A percentile compares a stretch with the other conserved stretches of the same genome.
Evolutionary conservation across 305 asterid species (phyloP).

Genomic region (Plantago lanceolata): DNA sequence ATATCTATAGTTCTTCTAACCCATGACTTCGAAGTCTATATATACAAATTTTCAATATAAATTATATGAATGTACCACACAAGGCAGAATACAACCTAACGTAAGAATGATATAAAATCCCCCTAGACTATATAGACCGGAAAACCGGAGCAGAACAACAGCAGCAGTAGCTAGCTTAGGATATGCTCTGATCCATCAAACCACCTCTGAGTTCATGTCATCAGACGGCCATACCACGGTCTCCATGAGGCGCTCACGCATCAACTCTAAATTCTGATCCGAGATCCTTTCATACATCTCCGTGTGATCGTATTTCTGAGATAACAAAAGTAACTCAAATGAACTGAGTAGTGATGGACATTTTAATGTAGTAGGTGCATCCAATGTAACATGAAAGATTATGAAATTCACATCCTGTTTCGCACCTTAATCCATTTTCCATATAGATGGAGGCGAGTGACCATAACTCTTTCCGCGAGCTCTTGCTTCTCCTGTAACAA

Average conservation of each 20-base stretch:
- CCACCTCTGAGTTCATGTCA: slow-evolving; percentile 55
- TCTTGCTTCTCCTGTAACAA: slow-evolving; percentile 59
- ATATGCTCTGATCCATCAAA: slow-evolving; percentile 27
- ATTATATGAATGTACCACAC: background rate
- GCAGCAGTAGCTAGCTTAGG: background rate
- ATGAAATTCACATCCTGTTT: background rate
- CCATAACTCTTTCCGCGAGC: slow-evolving; percentile 96
- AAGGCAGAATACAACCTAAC: slow-evolving; percentile 2
- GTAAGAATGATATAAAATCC: slow-evolving; percentile 1
- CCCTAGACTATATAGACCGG: background rate
- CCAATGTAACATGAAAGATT: background rate
- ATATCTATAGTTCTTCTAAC: background rate
- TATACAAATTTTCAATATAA: background rate
- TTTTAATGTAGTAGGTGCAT: background rate
- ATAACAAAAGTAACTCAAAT: background rate
- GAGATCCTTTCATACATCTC: slow-evolving; percentile 78
- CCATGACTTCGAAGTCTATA: background rate
- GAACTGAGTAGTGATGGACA: background rate
- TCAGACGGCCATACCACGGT: slow-evolving; percentile 84
- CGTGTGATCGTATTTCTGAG: slow-evolving; percentile 73
- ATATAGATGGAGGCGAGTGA: slow-evolving; percentile 85
- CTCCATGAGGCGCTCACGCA: slow-evolving; percentile 82
- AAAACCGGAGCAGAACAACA: background rate
- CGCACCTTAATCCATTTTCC: slow-evolving; percentile 82
- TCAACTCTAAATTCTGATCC: slow-evolving; percentile 74